Base-by-base conservation (phyloP, 2,329 filamentous ascomycete species). In the Cercospora sp. region DNA sequence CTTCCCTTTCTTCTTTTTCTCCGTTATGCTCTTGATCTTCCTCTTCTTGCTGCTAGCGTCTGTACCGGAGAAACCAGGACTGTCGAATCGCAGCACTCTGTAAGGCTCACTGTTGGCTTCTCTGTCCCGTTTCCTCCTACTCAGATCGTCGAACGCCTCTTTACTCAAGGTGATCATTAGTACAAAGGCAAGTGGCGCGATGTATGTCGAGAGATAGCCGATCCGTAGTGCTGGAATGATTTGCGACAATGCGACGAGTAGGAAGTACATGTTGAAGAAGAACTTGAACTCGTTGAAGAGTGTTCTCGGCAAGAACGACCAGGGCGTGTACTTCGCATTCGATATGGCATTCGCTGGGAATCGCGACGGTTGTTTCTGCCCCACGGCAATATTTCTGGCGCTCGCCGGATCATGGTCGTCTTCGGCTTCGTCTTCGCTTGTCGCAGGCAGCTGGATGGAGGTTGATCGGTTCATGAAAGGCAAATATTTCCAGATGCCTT, bases 261-360 rank as follows among this genome's bases (percentile, higher is more conserved):
- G 85, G 79, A 99, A 99, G 79, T 99, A 99, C 85, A 98, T 92
- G 85, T 99, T 99, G 85, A 99, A 97, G 82, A 99, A 99, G 84
- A 98, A 99, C 68, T 94, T 97, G 79, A 99, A 99, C 78, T 99
- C 95, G 82, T 98, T 98, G 81, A 97, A 99, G 24, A 99, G 84
- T 0, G 95, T 99, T 63, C 94, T 86, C 2, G 96, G 96, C 13
- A 99, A 86, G 80, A 99, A 99, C 63, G 91, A 97, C 83, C 94
- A 90, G 1, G 94, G 89, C 32, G 94, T 98, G 80, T 99, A 99
- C 85, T 98, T 99, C 65, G 95, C 94, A 79, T 99, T 98, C 40
- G 94, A 98, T 60, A 99, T 88, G 66, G 93, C 87, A 80, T 99
- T 99, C 8, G 91, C 88, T 9, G 95, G 94, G 79, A 94, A 98